These are phyloP conservation scores for Pterocarpus macrocarpus DNA, from an alignment of 306 rosid species.

Conservation along the genomic window DNA sequence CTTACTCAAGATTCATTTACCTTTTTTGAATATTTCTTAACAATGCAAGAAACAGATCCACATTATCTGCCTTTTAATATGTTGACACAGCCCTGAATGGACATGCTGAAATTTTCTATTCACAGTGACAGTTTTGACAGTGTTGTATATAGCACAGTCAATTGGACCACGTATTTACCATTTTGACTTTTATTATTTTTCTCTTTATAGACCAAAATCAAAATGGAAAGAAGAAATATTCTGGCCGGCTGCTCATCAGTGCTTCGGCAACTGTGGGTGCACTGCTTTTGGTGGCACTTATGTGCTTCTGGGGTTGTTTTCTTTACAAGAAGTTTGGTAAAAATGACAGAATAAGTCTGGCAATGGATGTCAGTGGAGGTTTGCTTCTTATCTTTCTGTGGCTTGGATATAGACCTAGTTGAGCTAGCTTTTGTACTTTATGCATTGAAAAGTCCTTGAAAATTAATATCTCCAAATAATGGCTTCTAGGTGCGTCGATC, in stretches of 20 bases:
- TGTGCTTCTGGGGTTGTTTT: slow-evolving; percentile 99
- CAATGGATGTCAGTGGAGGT: slow-evolving; percentile 93
- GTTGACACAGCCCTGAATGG: slow-evolving; percentile 28
- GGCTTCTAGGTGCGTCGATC: slow-evolving; percentile 82
- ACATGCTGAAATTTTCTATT: slow-evolving; percentile 28
- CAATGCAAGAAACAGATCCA: slow-evolving; percentile 13
- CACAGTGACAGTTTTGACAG: slow-evolving; percentile 22
- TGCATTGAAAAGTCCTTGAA: slow-evolving; percentile 36
- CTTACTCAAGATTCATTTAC: slow-evolving; percentile 22
- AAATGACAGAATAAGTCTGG: slow-evolving; percentile 72
- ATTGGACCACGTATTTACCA: slow-evolving; percentile 35
- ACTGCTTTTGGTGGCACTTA: slow-evolving; percentile 95
- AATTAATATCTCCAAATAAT: slow-evolving; percentile 46
- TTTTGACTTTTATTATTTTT: slow-evolving; percentile 27
- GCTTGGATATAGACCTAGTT: slow-evolving; percentile 38
- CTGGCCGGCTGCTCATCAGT: slow-evolving; percentile 93
- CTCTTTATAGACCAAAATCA: slow-evolving; percentile 65
- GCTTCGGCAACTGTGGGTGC: slow-evolving; percentile 99
- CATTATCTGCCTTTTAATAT: slow-evolving; percentile 30
- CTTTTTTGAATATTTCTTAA: slow-evolving; percentile 8
- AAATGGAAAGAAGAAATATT: slow-evolving; percentile 80
- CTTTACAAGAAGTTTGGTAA: slow-evolving; percentile 93
- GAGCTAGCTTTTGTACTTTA: slow-evolving; percentile 35
- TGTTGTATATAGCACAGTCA: slow-evolving; percentile 22
- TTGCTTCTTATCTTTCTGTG: slow-evolving; percentile 46